Conservation (phyloP, 352 stramenopile genomes). For the Globisporangium radiosum region DNA sequence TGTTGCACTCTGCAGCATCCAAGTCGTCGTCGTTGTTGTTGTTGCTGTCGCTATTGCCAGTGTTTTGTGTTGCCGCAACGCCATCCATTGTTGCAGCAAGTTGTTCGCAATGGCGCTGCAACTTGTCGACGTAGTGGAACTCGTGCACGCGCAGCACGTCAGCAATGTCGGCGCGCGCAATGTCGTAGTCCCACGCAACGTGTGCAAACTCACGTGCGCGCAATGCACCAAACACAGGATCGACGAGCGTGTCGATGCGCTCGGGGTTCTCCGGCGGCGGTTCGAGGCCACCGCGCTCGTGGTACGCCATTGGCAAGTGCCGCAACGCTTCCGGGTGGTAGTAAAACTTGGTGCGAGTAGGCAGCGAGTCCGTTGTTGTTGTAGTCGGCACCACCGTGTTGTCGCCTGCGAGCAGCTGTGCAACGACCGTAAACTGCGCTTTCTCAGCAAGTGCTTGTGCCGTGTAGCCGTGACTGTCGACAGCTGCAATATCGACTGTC, state of each 20-base stretch:
- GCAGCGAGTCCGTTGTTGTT: too few species aligned
- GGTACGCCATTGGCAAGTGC: slow-evolving; percentile 71
- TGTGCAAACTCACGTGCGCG: slow-evolving; percentile 65
- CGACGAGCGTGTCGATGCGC: slow-evolving; percentile 82
- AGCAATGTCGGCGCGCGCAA: slow-evolving; percentile 65
- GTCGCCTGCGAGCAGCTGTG: too few species aligned
- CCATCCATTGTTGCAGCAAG: too few species aligned
- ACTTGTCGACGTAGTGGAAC: slow-evolving; percentile 78
- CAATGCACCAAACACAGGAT: slow-evolving; percentile 65
- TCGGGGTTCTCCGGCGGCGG: slow-evolving; percentile 88
- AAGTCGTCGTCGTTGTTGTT: slow-evolving; percentile 9
- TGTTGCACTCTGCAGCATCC: slow-evolving; percentile 6
- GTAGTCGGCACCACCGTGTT: too few species aligned
- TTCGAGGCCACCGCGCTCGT: slow-evolving; percentile 54
- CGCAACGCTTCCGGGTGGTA: slow-evolving; percentile 68
- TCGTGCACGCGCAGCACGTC: slow-evolving; percentile 90
- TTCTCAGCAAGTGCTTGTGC: slow-evolving; percentile 38
- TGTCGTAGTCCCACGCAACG: slow-evolving; percentile 61
- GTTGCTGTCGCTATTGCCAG: too few species aligned
- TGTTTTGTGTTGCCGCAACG: too few species aligned
- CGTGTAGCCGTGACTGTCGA: slow-evolving; percentile 46
- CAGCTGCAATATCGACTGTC: slow-evolving; percentile 21
- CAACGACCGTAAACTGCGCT: slow-evolving; percentile 29
- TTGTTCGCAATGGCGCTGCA: slow-evolving; percentile 35
- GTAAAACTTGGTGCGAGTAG: slow-evolving; percentile 42